Conservation (phyloP, 2,329 filamentous ascomycete species). For the Phyllachora maydis region DNA sequence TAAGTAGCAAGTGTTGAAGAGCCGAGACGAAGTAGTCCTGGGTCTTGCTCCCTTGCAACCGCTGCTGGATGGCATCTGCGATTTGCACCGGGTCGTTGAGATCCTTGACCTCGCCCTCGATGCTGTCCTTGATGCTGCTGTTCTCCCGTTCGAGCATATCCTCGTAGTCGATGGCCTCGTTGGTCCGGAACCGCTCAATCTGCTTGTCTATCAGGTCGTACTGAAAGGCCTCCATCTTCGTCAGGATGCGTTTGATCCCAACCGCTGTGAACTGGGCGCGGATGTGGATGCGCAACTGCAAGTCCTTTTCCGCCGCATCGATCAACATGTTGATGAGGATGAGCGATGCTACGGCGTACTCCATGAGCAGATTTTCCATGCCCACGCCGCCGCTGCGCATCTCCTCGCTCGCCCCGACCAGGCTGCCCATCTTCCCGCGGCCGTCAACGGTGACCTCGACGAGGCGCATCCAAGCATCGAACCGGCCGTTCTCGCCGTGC, state of each 20-base stretch:
- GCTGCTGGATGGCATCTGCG: constrained; percentile 76
- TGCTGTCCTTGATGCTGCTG: constrained; percentile 72
- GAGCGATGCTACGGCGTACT: constrained; percentile 88
- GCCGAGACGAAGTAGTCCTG: constrained; percentile 94
- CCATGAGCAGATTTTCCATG: constrained; percentile 98
- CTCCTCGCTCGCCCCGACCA: constrained; percentile 92
- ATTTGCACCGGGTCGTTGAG: constrained; percentile 86
- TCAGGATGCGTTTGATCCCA: constrained; percentile 82
- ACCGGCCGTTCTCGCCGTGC: constrained; percentile 81
- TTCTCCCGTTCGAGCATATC: constrained; percentile 85
- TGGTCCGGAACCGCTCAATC: constrained; percentile 77
- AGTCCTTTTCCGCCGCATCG: constrained; percentile 71
- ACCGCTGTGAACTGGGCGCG: constrained; percentile 90
- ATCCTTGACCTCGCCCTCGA: constrained; percentile 75
- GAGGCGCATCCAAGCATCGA: constrained; percentile 96
- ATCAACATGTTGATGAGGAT: constrained; percentile 95
- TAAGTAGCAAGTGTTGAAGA: constrained; percentile 83
- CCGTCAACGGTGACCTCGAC: constrained; percentile 95
- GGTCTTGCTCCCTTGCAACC: constrained; percentile 62
- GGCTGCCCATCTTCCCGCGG: constrained; percentile 93
- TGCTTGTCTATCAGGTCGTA: constrained; percentile 98
- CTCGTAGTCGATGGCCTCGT: constrained; percentile 96
- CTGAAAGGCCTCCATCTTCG: constrained; percentile 96
- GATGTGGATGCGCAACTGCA: constrained; percentile 84
- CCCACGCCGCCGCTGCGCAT: constrained; percentile 89